Evolutionary conservation across 805 yeast genomes (phyloP).

Genomic region (Kazachstania martiniae): DNA sequence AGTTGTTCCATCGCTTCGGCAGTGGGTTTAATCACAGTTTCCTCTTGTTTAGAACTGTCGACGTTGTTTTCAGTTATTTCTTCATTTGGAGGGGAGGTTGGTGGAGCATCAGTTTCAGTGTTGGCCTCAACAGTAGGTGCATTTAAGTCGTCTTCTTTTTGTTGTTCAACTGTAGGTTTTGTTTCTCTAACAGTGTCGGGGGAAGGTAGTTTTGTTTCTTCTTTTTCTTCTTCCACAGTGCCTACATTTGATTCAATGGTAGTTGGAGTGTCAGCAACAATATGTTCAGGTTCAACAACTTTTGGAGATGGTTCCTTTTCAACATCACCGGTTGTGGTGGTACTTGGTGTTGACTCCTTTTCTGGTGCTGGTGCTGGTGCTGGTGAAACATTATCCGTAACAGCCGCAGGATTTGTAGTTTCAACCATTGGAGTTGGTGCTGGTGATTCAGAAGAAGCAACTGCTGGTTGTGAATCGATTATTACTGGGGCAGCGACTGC

Average conservation of each 20-base stretch:
- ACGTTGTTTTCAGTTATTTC: neutral
- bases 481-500: neutral
- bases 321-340: neutral
- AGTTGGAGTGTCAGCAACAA: slow-evolving; percentile 1
- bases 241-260: neutral
- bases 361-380: neutral
- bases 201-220: no score
- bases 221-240: neutral
- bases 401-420: neutral
- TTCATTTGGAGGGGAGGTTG: neutral
- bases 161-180: slow-evolving; percentile 1
- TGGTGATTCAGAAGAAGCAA: neutral
- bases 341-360: neutral
- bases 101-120: neutral
- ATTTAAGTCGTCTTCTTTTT: slow-evolving; percentile 1
- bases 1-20: slow-evolving; percentile 31
- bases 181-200: neutral
- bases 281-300: slow-evolving; percentile 1
- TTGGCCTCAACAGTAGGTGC: no score
- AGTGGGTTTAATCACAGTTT: slow-evolving; percentile 24
- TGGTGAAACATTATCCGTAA: neutral
- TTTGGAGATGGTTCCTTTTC: neutral
- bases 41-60: slow-evolving; percentile 1
- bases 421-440: neutral
- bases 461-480: neutral